Conservation (phyloP, 2,329 filamentous ascomycete genomes). For the Penicillium sp. region DNA sequence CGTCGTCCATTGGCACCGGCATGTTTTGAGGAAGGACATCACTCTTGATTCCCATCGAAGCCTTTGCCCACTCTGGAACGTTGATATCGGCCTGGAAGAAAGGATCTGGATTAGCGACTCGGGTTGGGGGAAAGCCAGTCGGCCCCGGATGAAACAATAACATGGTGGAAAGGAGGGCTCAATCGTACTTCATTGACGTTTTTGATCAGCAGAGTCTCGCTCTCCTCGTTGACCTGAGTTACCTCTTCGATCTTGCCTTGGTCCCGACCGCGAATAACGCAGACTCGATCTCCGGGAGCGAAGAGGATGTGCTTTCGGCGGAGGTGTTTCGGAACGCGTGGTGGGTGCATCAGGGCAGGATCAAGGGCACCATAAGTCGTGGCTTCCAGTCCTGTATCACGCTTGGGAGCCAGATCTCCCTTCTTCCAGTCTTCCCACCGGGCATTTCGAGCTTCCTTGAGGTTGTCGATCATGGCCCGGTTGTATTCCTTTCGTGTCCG, state of each 20-base stretch:
- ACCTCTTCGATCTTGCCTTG: conserved; percentile 84
- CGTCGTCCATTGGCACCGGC: conserved; percentile 67
- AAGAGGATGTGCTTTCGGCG: conserved; percentile 62
- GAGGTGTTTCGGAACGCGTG: conserved; percentile 46
- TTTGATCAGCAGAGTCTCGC: conserved; percentile 64
- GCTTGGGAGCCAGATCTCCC: conserved; percentile 76
- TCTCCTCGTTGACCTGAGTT: conserved; percentile 56
- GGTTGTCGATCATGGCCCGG: conserved; percentile 39
- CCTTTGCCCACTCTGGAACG: conserved; percentile 43
- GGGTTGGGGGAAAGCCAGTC: background rate
- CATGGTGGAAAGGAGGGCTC: background rate
- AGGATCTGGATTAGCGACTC: conserved; percentile 13
- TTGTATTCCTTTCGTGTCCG: conserved; percentile 38
- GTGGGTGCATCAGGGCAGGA: conserved; percentile 38
- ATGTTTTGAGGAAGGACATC: conserved; percentile 55
- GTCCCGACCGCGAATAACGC: conserved; percentile 75
- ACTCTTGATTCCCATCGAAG: conserved; percentile 43
- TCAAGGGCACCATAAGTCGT: conserved; percentile 63
- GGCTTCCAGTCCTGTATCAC: conserved; percentile 65
- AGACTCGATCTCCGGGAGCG: conserved; percentile 74
- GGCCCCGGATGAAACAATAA: background rate
- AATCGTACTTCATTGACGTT: conserved; percentile 63
- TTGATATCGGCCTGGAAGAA: conserved; percentile 45
- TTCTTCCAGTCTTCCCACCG: conserved; percentile 77
- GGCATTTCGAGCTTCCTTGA: conserved; percentile 57